phyloP scores from a whole-genome alignment of 805 yeast genomes.

The Schizosaccharomyces pombe region DNA sequence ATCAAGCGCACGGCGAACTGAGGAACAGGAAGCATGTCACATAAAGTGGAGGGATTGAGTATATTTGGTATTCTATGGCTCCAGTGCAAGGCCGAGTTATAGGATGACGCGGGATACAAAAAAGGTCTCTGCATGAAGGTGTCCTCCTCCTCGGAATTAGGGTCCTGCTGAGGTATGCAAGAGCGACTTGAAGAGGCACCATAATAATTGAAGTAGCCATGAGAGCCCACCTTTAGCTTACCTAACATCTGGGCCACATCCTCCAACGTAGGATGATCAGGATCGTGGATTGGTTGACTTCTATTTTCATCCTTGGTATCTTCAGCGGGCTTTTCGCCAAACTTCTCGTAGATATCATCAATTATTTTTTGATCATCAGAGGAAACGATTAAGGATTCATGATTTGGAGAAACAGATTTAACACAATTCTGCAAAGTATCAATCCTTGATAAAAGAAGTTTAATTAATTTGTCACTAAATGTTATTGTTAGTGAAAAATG shows the following conservation, averaged over 20 bases:
- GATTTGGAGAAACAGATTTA: background rate
- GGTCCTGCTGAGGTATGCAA: background rate
- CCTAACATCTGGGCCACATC: background rate
- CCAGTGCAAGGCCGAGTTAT: background rate
- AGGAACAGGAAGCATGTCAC: constrained; percentile 1
- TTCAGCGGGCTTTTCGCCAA: too few species aligned
- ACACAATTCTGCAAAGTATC: background rate
- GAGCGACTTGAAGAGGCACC: constrained; percentile 3
- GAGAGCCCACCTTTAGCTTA: background rate
- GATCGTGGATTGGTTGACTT: background rate
- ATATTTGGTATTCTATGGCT: background rate
- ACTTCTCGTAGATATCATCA: background rate
- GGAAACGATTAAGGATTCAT: background rate
- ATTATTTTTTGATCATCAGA: background rate
- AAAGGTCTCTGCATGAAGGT: background rate
- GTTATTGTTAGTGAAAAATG: too few species aligned
- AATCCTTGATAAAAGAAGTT: background rate
- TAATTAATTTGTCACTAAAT: background rate
- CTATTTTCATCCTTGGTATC: too few species aligned
- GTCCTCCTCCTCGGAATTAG: background rate
- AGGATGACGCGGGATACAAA: background rate
- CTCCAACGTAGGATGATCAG: background rate
- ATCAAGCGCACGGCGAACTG: background rate
- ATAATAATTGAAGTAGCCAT: background rate
- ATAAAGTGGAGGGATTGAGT: background rate